These are phyloP conservation scores for Keithomyces neogunnii DNA, from an alignment of 2,329 filamentous ascomycete genomes.

Conservation along the genomic window DNA sequence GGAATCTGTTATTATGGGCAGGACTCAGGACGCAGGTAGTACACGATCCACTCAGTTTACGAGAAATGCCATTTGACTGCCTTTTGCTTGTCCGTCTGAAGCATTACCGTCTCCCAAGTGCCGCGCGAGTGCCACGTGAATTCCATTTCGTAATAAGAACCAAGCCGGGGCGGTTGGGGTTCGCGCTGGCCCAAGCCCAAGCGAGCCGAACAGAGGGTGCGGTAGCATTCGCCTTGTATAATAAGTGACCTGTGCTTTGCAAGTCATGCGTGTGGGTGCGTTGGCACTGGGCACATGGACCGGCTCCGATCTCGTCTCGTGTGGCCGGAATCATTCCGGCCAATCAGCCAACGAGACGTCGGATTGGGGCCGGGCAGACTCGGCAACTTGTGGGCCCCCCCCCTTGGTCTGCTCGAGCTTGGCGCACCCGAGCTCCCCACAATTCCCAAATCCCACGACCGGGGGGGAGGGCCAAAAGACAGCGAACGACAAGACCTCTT, in stretches of 20 bases:
- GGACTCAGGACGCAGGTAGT: background rate
- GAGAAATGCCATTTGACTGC: background rate
- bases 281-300: background rate
- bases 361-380: constrained; percentile 13
- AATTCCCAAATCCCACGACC: no score
- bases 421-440: no score
- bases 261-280: no score
- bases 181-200: background rate
- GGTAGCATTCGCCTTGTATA: no score
- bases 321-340: constrained; percentile 27
- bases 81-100: background rate
- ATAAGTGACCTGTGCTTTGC: no score
- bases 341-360: constrained; percentile 12
- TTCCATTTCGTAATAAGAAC: no score
- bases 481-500: no score
- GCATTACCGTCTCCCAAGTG: no score
- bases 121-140: no score
- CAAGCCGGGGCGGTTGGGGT: background rate
- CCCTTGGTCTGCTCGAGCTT: background rate
- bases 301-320: constrained; percentile 18
- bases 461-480: no score
- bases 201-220: background rate
- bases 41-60: background rate
- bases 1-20: background rate
- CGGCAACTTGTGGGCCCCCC: constrained; percentile 12